These are phyloP conservation scores for Cucumis hystrix DNA, from an alignment of 306 rosid species.

Conservation along the genomic window DNA sequence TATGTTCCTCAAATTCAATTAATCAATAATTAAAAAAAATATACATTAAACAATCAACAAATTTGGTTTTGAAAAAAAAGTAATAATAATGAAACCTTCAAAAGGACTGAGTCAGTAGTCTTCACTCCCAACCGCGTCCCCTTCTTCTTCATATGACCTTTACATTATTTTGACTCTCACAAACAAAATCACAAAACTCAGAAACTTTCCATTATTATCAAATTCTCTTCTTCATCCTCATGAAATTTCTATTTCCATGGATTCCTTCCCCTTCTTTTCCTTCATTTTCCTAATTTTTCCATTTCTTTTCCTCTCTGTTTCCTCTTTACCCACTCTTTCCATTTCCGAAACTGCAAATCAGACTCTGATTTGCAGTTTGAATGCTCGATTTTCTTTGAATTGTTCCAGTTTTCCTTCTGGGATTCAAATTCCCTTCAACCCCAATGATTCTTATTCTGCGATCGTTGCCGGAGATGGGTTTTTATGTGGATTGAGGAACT, in stretches of 20 bases:
- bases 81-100: neutral
- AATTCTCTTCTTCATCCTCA: slow-evolving; percentile 5
- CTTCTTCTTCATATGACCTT: neutral
- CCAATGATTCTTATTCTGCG: slow-evolving; percentile 25
- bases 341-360: slow-evolving; percentile 45
- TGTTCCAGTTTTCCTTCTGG: slow-evolving; percentile 44
- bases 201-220: neutral
- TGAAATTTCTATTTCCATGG: slow-evolving; percentile 40
- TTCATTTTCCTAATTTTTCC: slow-evolving; percentile 8
- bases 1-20: neutral
- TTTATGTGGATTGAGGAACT: slow-evolving; percentile 37
- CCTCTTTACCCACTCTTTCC: slow-evolving; percentile 49
- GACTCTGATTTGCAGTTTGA: slow-evolving; percentile 49
- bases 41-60: neutral
- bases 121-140: slow-evolving; percentile 23
- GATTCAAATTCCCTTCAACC: slow-evolving; percentile 8
- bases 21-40: neutral
- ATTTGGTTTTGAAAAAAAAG: neutral
- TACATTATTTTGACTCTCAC: neutral
- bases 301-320: slow-evolving; percentile 6
- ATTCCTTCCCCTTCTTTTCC: slow-evolving; percentile 2
- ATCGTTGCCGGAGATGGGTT: slow-evolving; percentile 63
- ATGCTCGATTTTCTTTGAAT: slow-evolving; percentile 22
- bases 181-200: neutral
- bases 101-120: slow-evolving; percentile 33